Percentiles rank a stretch among this genome's conserved stretches.
phyloP scores from a whole-genome alignment of 2,329 filamentous ascomycete genomes.

The Penicillium sp. region DNA sequence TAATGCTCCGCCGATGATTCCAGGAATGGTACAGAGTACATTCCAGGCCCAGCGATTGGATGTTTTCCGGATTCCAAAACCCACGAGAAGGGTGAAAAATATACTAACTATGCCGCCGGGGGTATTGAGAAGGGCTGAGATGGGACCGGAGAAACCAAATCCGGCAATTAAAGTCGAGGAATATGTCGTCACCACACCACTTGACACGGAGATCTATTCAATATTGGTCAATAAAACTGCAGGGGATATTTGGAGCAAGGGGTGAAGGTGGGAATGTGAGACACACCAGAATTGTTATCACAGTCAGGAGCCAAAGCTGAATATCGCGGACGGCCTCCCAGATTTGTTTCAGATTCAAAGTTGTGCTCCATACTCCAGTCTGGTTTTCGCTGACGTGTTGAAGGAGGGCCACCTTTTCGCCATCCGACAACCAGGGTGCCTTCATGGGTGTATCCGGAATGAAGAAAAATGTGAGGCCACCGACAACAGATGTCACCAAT shows the following conservation, averaged over 20 bases:
- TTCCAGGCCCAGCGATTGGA: conserved; percentile 45
- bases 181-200: conserved; percentile 48
- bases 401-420: conserved; percentile 40
- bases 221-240: conserved; percentile 17
- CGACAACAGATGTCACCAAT: conserved; percentile 47
- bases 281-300: conserved; percentile 27
- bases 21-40: conserved; percentile 46
- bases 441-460: conserved; percentile 53
- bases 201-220: conserved; percentile 39
- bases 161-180: conserved; percentile 43
- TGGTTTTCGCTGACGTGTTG: conserved; percentile 49
- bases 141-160: conserved; percentile 44
- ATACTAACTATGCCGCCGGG: conserved; percentile 45
- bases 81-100: conserved; percentile 42
- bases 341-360: conserved; percentile 49
- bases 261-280: not conserved
- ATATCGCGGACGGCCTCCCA: conserved; percentile 46
- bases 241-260: not conserved
- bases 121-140: conserved; percentile 46
- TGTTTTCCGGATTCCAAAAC: conserved; percentile 40
- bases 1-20: conserved; percentile 45
- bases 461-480: conserved; percentile 41
- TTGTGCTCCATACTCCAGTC: conserved; percentile 53
- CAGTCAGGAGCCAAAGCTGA: conserved; percentile 46
- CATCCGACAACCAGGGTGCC: conserved; percentile 34